phyloP scores from a whole-genome alignment of 352 stramenopile genomes.

The Globisporangium irregulare region DNA sequence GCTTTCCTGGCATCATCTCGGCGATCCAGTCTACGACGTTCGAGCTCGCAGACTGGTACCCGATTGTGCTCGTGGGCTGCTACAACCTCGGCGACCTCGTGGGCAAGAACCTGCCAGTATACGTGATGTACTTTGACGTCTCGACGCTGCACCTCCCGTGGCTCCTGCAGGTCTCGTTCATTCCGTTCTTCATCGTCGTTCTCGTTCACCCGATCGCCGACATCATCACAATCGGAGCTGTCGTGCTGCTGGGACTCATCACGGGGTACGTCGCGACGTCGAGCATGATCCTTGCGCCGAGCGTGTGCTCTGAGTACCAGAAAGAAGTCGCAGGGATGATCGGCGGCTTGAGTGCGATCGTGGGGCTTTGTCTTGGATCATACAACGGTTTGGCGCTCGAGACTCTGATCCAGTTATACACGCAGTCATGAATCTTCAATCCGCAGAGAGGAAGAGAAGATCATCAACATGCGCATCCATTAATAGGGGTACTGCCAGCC shows the following conservation, averaged over 20 bases:
- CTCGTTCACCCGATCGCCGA: slow-evolving; percentile 59
- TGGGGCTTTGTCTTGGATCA: slow-evolving; percentile 68
- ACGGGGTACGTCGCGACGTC: slow-evolving; percentile 80
- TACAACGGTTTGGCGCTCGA: slow-evolving; percentile 78
- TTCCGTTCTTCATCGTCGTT: slow-evolving; percentile 65
- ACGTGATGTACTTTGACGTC: slow-evolving; percentile 69
- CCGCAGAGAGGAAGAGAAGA: neutral
- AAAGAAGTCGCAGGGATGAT: slow-evolving; percentile 81
- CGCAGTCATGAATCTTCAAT: neutral
- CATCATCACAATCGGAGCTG: slow-evolving; percentile 42
- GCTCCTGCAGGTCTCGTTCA: slow-evolving; percentile 57
- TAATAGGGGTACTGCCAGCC: neutral
- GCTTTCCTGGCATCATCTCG: slow-evolving; percentile 77
- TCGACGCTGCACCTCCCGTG: slow-evolving; percentile 65
- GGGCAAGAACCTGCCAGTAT: slow-evolving; percentile 75
- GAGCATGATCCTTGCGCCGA: slow-evolving; percentile 73
- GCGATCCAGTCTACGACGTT: slow-evolving; percentile 62
- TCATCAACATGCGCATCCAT: neutral
- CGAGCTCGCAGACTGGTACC: slow-evolving; percentile 63
- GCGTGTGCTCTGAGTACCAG: slow-evolving; percentile 71
- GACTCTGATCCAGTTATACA: slow-evolving; percentile 53
- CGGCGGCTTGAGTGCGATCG: slow-evolving; percentile 61
- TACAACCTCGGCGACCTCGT: slow-evolving; percentile 77
- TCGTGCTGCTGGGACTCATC: slow-evolving; percentile 56
- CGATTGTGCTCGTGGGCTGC: slow-evolving; percentile 69